These are phyloP conservation scores for Osmanthus fragrans DNA, from an alignment of 257 asterid species.

Conservation along the genomic window DNA sequence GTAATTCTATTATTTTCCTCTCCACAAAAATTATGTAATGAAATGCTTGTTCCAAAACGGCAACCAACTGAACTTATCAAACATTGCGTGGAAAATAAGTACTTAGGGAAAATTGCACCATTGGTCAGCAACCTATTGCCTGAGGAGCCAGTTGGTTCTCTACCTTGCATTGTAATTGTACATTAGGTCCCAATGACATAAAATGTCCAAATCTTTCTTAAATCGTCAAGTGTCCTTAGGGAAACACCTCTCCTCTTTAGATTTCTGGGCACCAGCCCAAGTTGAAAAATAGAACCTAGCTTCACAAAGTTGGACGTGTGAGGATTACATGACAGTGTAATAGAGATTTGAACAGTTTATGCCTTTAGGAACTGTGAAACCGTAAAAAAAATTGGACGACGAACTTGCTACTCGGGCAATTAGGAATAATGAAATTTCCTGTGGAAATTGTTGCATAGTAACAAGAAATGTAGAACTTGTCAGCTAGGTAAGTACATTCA, in stretches of 20 bases:
- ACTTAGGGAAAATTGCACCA: neutral
- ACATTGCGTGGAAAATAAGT: neutral
- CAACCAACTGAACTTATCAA: neutral
- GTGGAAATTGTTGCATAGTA: neutral
- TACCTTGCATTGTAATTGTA: neutral
- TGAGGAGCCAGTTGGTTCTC: neutral
- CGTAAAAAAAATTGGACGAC: too few species aligned
- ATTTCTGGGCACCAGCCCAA: neutral
- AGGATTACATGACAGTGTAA: neutral
- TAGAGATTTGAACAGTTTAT: neutral
- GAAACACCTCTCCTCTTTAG: neutral
- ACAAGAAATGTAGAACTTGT: neutral
- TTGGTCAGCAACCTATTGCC: neutral
- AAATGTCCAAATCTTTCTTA: neutral
- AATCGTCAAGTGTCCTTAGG: neutral
- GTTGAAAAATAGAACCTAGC: neutral
- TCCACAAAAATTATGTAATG: neutral
- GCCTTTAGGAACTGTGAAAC: neutral
- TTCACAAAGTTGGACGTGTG: neutral
- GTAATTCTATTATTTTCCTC: neutral
- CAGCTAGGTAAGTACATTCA: neutral
- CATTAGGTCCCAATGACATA: neutral
- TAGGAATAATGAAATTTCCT: neutral
- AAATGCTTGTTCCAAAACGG: neutral
- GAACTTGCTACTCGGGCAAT: neutral